Conservation (phyloP, 192 early-diverging fungal genomes). For the Neocallimastix lanati region DNA sequence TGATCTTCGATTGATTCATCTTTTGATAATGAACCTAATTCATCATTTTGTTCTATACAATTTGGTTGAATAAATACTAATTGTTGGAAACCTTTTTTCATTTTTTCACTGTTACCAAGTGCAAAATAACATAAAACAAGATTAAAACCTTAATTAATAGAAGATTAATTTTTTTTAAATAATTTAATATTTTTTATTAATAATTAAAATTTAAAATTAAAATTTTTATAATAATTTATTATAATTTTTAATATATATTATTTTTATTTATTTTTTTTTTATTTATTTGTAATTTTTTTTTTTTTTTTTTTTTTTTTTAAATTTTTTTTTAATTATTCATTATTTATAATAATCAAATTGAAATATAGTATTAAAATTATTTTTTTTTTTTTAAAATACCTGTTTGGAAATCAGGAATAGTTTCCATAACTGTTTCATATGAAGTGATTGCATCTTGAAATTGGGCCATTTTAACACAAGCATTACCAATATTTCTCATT, state of each 20-base stretch:
- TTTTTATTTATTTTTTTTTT: no score
- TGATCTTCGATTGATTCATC: constrained; percentile 35
- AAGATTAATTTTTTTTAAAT: no score
- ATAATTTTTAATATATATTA: no score
- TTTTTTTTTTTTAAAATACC: constrained; percentile 13
- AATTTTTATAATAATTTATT: no score
- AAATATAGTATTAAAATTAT: no score
- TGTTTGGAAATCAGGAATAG: constrained; percentile 28
- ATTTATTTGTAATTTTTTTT: no score
- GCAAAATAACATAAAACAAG: constrained; percentile 42
- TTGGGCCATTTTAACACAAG: constrained; percentile 35
- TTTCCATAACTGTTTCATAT: constrained; percentile 40
- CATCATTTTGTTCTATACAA: constrained; percentile 25
- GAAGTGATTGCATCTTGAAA: constrained; percentile 40
- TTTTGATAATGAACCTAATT: constrained; percentile 4
- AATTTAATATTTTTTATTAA: no score
- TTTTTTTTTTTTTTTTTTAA: no score
- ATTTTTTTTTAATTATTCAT: no score
- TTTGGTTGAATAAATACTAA: constrained; percentile 21
- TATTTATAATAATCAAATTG: no score
- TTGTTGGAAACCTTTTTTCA: constrained; percentile 27
- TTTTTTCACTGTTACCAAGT: constrained; percentile 32
- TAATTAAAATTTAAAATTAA: no score
- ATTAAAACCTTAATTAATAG: constrained; percentile 26
- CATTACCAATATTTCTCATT: constrained; percentile 37